Percentiles rank a stretch among this genome's conserved stretches.
Evolutionary conservation across 805 yeast species (phyloP).

Genomic region (Schwanniomyces occidentalis): DNA sequence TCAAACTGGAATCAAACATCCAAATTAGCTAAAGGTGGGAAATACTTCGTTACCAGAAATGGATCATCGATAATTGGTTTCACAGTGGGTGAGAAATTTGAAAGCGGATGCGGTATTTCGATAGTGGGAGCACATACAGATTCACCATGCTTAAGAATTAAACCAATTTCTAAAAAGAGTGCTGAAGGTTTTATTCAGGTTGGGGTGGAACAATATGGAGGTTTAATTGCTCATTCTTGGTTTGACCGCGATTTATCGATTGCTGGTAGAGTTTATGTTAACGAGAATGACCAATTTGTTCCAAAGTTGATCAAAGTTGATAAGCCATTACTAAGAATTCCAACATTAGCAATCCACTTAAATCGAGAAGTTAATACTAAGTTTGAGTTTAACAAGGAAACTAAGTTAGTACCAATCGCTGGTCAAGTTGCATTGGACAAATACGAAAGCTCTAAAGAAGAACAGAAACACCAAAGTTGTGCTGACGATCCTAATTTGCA

Average conservation of each 20-base stretch:
- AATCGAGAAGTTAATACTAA: slow-evolving; percentile 73
- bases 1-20: slow-evolving; percentile 59
- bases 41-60: slow-evolving; percentile 87
- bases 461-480: slow-evolving; percentile 32
- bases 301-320: slow-evolving; percentile 77
- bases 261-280: slow-evolving; percentile 88
- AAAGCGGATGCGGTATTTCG: slow-evolving; percentile 78
- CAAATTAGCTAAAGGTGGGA: slow-evolving; percentile 53
- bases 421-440: slow-evolving; percentile 47
- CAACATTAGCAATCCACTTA: slow-evolving; percentile 92
- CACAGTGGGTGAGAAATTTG: slow-evolving; percentile 71
- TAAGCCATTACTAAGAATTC: slow-evolving; percentile 85
- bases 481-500: slow-evolving; percentile 51
- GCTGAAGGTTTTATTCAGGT: slow-evolving; percentile 81
- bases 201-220: slow-evolving; percentile 94
- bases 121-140: slow-evolving; percentile 97
- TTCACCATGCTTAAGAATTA: slow-evolving; percentile 84
- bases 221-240: slow-evolving; percentile 97
- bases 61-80: slow-evolving; percentile 88
- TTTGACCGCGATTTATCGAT: slow-evolving; percentile 89
- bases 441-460: slow-evolving; percentile 14
- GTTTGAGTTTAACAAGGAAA: slow-evolving; percentile 87
- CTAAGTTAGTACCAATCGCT: slow-evolving; percentile 82
- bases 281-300: slow-evolving; percentile 48
- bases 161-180: slow-evolving; percentile 75